Base-by-base conservation (phyloP, 345 rosid genomes). In the Chamaenerion angustifolium region DNA sequence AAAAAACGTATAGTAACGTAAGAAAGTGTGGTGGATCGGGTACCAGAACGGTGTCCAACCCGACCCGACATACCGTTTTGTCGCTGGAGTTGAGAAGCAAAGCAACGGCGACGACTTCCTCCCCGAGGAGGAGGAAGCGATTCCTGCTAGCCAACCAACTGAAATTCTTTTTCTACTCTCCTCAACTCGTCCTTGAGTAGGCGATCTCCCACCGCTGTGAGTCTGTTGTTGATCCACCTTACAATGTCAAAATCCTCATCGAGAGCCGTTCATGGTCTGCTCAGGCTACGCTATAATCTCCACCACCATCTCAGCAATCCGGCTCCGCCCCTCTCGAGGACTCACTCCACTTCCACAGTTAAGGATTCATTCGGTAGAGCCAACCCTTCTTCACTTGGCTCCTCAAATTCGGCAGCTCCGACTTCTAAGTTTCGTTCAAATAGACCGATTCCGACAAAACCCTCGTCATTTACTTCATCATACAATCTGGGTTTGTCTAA, bases 171-270 rank as follows among this genome's bases (percentile, higher is more conserved):
- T 31, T 31, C 8, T 31, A 4, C 37, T 31, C 37, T 31, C 37
- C 7, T 4, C 37, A 31, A 4, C 37, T 31, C 37, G 48, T n/a
- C n/a, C 50, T 5, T 10, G 27, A 15, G 9, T n/a, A 7, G 21
- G 19, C 10, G 10, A 10, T 16, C 49, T 16, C 11, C 21, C 3
- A 11, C 16, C 49, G 14, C 13, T 10, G 15, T 9, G 14, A n/a
- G 16, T 31, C 16, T 13, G 12, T 3, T 50, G 18, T n/a, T 21
- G 16, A 10, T 12, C 37, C 42, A 3, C 1, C 8, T 0, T 45
- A 51, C 56, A 49, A 61, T 61, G 65, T 42, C 65, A 54, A 54
- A 42, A 3, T 59, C 54, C 44, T 53, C 54, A 1, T 60, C 64
- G 15, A 49, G 41, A 42, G 42, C 42, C 43, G 18, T 61, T 46